A percentile compares a stretch with the other conserved stretches of the same genome.
phyloP scores from a whole-genome alignment of 495 filamentous ascomycete species.

The Lentithecium fluviatile region DNA sequence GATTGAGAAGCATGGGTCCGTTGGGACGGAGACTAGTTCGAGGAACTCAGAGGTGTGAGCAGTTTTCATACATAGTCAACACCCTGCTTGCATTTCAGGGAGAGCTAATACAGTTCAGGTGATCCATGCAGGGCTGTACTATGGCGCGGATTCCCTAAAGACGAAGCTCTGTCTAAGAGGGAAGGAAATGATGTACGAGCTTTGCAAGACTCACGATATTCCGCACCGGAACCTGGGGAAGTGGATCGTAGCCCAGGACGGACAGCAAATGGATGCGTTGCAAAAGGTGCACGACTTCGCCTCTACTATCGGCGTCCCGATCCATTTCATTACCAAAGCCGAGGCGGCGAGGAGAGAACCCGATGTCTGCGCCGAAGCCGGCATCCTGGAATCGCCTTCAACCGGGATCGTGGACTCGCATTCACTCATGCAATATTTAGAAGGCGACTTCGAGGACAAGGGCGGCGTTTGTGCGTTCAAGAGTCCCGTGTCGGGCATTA shows the following conservation, averaged over 20 bases:
- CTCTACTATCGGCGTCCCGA: constrained; percentile 65
- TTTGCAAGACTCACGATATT: constrained; percentile 66
- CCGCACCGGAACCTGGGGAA: constrained; percentile 77
- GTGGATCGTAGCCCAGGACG: constrained; percentile 90
- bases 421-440: constrained; percentile 73
- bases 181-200: constrained; percentile 70
- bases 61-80: neutral
- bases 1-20: constrained; percentile 72
- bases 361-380: constrained; percentile 64
- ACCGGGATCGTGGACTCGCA: constrained; percentile 94
- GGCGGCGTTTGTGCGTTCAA: constrained; percentile 72
- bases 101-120: constrained; percentile 53
- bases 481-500: constrained; percentile 60
- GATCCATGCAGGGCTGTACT: constrained; percentile 95
- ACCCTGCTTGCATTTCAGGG: neutral
- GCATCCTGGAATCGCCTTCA: constrained; percentile 74
- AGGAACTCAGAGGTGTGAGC: constrained; percentile 76
- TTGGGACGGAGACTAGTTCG: constrained; percentile 88
- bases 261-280: constrained; percentile 63
- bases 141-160: constrained; percentile 73
- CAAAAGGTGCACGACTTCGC: constrained; percentile 67
- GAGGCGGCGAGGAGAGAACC: constrained; percentile 70
- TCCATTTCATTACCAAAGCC: constrained; percentile 60
- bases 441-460: constrained; percentile 70
- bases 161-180: constrained; percentile 79